Conservation (phyloP, 1,284 basidiomycete species). For the Clitocybe nebularis region DNA sequence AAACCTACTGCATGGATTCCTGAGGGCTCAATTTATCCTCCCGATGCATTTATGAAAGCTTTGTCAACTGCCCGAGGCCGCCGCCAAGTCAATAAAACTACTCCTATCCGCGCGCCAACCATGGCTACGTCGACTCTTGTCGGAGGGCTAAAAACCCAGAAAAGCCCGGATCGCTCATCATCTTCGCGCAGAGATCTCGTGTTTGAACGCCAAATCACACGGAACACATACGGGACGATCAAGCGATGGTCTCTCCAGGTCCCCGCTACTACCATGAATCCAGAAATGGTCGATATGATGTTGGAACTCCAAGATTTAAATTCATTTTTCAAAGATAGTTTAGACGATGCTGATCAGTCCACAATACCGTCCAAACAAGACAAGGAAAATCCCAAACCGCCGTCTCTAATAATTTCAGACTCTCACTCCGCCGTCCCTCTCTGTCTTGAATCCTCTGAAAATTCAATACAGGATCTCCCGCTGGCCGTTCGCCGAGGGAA, state of each 20-base stretch:
- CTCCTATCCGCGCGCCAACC: slow-evolving; percentile 5
- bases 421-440: slow-evolving; percentile 44
- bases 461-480: slow-evolving; percentile 17
- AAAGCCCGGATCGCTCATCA: slow-evolving; percentile 1
- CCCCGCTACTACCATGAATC: slow-evolving; percentile 31
- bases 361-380: slow-evolving; percentile 13
- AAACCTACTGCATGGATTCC: slow-evolving; percentile 39
- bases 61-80: slow-evolving; percentile 21
- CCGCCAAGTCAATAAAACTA: slow-evolving; percentile 4
- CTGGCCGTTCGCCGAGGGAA: slow-evolving; percentile 54
- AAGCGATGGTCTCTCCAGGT: slow-evolving; percentile 34
- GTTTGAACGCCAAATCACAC: slow-evolving; percentile 31
- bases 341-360: slow-evolving; percentile 17
- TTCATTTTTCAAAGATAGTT: slow-evolving; percentile 32
- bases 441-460: slow-evolving; percentile 37
- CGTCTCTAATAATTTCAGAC: slow-evolving; percentile 51
- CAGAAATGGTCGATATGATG: slow-evolving; percentile 39
- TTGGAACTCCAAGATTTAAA: slow-evolving; percentile 35
- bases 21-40: slow-evolving; percentile 48
- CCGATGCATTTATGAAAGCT: slow-evolving; percentile 31
- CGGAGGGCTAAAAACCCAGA: too few relatives aligned
- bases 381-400: slow-evolving; percentile 26
- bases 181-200: slow-evolving; percentile 28
- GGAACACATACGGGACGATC: slow-evolving; percentile 21
- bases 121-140: slow-evolving; percentile 10